Conservation (phyloP, 805 yeast genomes). For the Sugiyamaella valdiviana region DNA sequence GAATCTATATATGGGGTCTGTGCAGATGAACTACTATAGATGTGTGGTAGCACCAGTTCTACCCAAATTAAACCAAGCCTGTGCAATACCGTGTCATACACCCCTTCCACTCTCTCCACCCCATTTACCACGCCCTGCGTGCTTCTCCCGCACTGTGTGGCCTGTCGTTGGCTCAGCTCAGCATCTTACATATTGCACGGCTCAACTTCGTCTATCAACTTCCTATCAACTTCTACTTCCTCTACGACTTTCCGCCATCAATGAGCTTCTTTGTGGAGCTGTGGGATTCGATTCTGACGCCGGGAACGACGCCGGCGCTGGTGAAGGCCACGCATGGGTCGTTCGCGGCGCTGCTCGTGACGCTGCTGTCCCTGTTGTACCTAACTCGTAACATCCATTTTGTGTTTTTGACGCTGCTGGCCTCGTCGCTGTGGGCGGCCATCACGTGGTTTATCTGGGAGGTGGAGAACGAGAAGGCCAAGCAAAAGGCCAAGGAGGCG, state of each 20-base stretch:
- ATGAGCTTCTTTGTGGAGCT: constrained; percentile 47
- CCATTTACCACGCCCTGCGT: too few species aligned
- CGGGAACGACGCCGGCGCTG: constrained; percentile 88
- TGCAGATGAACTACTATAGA: too few species aligned
- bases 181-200: too few species aligned
- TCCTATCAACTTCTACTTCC: too few species aligned
- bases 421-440: constrained; percentile 64
- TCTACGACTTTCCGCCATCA: too few species aligned
- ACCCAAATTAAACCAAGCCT: too few species aligned
- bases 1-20: not conserved
- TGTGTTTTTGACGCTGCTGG: constrained; percentile 48
- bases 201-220: not conserved
- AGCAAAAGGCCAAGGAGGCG: constrained; percentile 20
- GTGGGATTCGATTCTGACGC: constrained; percentile 88
- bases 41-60: too few species aligned
- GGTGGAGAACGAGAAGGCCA: constrained; percentile 38
- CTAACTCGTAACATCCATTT: constrained; percentile 63
- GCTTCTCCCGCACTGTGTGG: too few species aligned
- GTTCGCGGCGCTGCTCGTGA: constrained; percentile 55
- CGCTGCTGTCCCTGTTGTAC: constrained; percentile 52
- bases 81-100: too few species aligned
- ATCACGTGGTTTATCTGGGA: constrained; percentile 87
- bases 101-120: too few species aligned
- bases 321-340: constrained; percentile 85
- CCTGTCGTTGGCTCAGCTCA: too few species aligned